Base-by-base conservation (phyloP, 371 early-diverging fungal genomes). In the Mucor plumbeus region DNA sequence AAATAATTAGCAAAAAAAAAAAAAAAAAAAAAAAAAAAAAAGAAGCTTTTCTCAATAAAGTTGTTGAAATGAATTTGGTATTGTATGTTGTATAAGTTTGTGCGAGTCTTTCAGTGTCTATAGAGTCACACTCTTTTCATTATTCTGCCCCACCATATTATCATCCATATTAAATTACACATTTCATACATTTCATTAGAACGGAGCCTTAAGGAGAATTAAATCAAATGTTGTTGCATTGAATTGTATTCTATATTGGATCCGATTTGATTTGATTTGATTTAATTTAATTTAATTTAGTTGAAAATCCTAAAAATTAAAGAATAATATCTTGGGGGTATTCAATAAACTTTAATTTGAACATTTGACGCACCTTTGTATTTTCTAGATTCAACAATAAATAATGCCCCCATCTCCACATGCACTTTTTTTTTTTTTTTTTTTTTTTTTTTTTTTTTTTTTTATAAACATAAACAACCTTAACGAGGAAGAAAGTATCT, bases 11-110 rank as follows among this genome's bases (percentile, higher is more conserved):
- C 44, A 6, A 15, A 44, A n/a, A 44, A n/a, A 44, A n/a, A 44
- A 21, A n/a, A 56, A 17, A 8, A 36, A 56, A n/a, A 8, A 17
- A 17, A n/a, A 31, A 33, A 3, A 56, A 4, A 56, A 56, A 56
- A 8, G 34, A 17, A 35, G 17, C 35, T 56, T 17, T 55, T 35
- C 5, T 2, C 19, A 47, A 47, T 19, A 47, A 17, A 47, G 26
- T 10, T 47, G 47, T 47, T 47, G 17, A 47, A 47, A 47, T 47
- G 47, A 47, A 47, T 17, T 47, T 8, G n/a, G 47, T 47, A 17
- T 47, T 47, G 47, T 47, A 47, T 47, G 26, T 36, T 36, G 53
- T 31, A 53, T 31, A 21, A 53, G 53, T 53, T 53, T 53, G 53
- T 53, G 53, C 38, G 38, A 38, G 38, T 4, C 38, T 53, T 53